Evolutionary conservation across 2,329 filamentous ascomycete species (phyloP).

Genomic region (Aspergillus sp.): DNA sequence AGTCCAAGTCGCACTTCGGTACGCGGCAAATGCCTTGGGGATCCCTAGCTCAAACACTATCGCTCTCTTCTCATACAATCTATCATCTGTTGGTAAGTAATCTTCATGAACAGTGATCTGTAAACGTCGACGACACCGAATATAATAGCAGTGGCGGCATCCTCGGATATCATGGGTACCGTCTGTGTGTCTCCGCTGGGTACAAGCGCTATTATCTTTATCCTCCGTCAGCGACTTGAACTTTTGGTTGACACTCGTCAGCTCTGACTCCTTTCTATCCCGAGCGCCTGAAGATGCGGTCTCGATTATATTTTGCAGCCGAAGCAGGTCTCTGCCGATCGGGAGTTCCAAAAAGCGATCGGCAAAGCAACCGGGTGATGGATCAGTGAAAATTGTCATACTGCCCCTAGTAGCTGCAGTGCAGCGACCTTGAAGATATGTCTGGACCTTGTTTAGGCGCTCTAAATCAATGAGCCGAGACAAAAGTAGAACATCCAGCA

Average conservation of each 20-base stretch:
- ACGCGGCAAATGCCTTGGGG: constrained; percentile 50
- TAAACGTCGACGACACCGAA: constrained; percentile 41
- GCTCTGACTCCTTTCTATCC: constrained; percentile 44
- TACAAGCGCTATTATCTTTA: constrained; percentile 44
- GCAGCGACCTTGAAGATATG: constrained; percentile 49
- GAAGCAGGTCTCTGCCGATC: constrained; percentile 25
- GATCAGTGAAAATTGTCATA: constrained; percentile 54
- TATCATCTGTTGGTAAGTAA: constrained; percentile 45
- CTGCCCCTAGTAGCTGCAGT: constrained; percentile 16
- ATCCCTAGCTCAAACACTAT: constrained; percentile 56
- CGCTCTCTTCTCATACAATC: constrained; percentile 38
- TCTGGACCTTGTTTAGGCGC: constrained; percentile 54
- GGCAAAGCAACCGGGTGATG: constrained; percentile 48
- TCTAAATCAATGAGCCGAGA: constrained; percentile 50
- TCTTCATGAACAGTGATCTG: constrained; percentile 54
- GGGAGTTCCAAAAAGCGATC: constrained; percentile 47
- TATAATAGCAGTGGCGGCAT: constrained; percentile 51
- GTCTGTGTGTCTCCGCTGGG: constrained; percentile 23
- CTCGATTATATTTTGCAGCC: constrained; percentile 40
- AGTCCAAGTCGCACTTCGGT: constrained; percentile 56
- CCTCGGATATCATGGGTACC: constrained; percentile 33
- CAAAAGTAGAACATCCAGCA: constrained; percentile 60
- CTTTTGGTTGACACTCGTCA: constrained; percentile 34
- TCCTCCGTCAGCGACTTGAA: constrained; percentile 42
- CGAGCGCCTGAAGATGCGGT: constrained; percentile 29